Evolutionary conservation across 208 protist species (phyloP).

Genomic region (Leptomonas pyrrhocoris): DNA sequence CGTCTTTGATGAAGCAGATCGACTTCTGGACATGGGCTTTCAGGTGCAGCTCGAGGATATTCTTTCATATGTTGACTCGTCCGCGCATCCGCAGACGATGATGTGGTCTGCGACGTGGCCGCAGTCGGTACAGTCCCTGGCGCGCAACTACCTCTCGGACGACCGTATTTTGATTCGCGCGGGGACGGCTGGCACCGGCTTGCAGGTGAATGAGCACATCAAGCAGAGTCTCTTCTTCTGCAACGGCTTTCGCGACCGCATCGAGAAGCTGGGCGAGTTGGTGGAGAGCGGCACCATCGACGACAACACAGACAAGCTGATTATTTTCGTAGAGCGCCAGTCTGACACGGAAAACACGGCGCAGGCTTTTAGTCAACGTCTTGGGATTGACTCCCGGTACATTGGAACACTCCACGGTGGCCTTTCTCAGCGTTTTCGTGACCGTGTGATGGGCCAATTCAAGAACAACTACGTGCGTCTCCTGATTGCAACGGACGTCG

Average conservation of each 20-base stretch:
- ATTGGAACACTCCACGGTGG: conserved; percentile 95
- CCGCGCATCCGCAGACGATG: conserved; percentile 91
- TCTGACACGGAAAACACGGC: conserved; percentile 80
- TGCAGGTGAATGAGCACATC: conserved; percentile 88
- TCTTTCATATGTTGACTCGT: conserved; percentile 73
- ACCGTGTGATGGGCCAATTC: conserved; percentile 90
- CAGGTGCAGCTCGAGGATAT: conserved; percentile 95
- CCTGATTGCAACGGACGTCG: conserved; percentile 95
- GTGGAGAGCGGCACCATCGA: conserved; percentile 86
- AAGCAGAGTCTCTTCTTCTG: conserved; percentile 77
- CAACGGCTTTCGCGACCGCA: conserved; percentile 56
- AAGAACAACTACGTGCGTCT: conserved; percentile 86
- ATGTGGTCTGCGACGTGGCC: conserved; percentile 97
- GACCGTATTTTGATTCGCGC: conserved; percentile 86
- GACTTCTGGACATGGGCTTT: conserved; percentile 95
- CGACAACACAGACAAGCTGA: conserved; percentile 84
- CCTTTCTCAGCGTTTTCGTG: conserved; percentile 89
- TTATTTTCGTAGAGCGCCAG: conserved; percentile 94
- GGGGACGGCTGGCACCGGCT: conserved; percentile 80
- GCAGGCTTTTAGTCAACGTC: conserved; percentile 55
- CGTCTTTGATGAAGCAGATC: conserved; percentile 99
- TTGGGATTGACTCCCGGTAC: conserved; percentile 75
- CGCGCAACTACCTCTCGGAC: conserved; percentile 81
- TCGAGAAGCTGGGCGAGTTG: conserved; percentile 66
- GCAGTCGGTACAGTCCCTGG: conserved; percentile 79